Base-by-base conservation (phyloP, 164 flowering plant species). In the Buxus sempervirens region DNA sequence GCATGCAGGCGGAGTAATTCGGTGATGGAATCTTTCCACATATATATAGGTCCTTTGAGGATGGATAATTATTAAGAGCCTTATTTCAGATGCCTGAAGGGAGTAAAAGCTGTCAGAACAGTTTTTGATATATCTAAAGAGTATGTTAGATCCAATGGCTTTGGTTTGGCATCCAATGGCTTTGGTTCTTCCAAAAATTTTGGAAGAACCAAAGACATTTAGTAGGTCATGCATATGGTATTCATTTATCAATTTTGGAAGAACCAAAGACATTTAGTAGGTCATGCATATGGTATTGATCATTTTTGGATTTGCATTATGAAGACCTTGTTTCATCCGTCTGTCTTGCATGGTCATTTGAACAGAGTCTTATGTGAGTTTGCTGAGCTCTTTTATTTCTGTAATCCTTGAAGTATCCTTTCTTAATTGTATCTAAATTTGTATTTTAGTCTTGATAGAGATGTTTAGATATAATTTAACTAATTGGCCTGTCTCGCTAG, bases 311-410 rank as follows among this genome's bases (percentile, higher is more conserved):
- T 4, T 66, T 21, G 49, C n/a, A 66, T 38, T 66, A 53, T 15
- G 22, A 42, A 12, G 21, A 15, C 69, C 53, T 64, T 38, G 76
- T 24, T 68, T 32, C 45, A 20, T 64, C 72, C 65, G 72, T 54
- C 76, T 53, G 55, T 53, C 23, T 24, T 49, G 2, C 45, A 9
- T 62, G 55, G 45, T 20, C 48, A 45, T 68, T 42, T 68, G 65
- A 48, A 27, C 62, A 67, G 71, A 41, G 45, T 63, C 14, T 36
- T 38, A 18, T 23, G n/a, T 10, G 22, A 53, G 10, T 21, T 65
- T 55, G 22, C 42, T 26, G 16, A 45, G 45, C 18, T 53, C 41
- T 53, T n/a, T n/a, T 28, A 18, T 28, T n/a, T 18, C 19, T 32
- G 23, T 15, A 20, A 25, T 54, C 32, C 61, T 26, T 12, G 21